Conservation (phyloP, 495 filamentous ascomycete species). For the Lophium mytilinum region DNA sequence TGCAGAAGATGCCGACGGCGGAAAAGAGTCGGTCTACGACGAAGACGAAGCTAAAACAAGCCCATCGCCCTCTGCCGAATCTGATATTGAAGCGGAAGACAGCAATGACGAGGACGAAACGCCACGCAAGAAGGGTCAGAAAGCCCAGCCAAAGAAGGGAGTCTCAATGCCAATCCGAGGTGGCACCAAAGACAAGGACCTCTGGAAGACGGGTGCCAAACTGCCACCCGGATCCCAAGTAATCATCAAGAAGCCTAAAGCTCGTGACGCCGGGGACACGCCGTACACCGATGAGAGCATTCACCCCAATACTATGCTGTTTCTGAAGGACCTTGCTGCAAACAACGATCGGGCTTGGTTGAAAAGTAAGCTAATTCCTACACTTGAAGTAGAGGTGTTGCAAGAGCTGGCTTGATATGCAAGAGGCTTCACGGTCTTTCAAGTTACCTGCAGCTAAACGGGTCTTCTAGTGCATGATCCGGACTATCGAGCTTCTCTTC, state of each 20-base stretch:
- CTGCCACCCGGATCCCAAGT: constrained; percentile 55
- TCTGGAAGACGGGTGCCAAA: constrained; percentile 52
- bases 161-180: constrained; percentile 18
- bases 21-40: constrained; percentile 34
- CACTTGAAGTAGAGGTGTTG: no score
- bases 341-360: constrained; percentile 81
- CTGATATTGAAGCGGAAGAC: constrained; percentile 22
- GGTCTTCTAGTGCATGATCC: constrained; percentile 54
- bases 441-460: constrained; percentile 4
- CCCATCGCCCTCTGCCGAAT: constrained; percentile 7
- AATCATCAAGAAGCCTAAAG: constrained; percentile 60
- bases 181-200: constrained; percentile 40
- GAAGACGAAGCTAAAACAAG: constrained; percentile 28
- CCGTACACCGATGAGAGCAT: constrained; percentile 61
- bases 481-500: constrained; percentile 65
- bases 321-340: constrained; percentile 62
- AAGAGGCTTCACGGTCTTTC: background rate
- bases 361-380: constrained; percentile 48
- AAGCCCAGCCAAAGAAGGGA: constrained; percentile 15
- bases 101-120: constrained; percentile 28
- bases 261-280: constrained; percentile 55
- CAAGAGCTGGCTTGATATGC: background rate
- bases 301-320: constrained; percentile 75
- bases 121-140: constrained; percentile 22
- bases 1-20: constrained; percentile 23